A percentile compares a stretch with the other conserved stretches of the same genome.
Conservation (phyloP, 2,329 filamentous ascomycete species). For the Trichoderma oligosporum region DNA sequence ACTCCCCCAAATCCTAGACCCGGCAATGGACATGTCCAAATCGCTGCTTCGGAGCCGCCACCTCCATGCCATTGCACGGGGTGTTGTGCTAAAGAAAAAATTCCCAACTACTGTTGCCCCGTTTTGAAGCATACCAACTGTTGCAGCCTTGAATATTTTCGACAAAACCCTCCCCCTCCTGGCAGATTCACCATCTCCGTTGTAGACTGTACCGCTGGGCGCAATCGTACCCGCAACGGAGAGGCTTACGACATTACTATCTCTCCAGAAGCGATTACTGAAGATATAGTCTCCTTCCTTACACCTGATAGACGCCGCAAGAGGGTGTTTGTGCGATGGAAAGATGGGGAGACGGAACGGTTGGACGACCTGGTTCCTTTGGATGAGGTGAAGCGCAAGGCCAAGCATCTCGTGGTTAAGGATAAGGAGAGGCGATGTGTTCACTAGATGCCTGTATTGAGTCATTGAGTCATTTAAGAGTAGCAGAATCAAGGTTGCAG, state of each 20-base stretch:
- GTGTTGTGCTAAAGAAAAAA: neutral
- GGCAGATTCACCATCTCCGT: slow-evolving; percentile 22
- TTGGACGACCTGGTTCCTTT: slow-evolving; percentile 25
- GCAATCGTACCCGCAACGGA: slow-evolving; percentile 22
- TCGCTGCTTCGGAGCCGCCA: neutral
- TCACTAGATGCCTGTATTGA: slow-evolving; percentile 21
- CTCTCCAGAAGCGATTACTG: slow-evolving; percentile 17
- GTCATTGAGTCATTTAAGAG: no score
- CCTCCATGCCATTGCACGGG: neutral
- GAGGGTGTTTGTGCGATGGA: slow-evolving; percentile 31
- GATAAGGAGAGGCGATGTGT: slow-evolving; percentile 25
- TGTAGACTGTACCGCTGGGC: slow-evolving; percentile 23
- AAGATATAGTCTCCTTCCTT: slow-evolving; percentile 25
- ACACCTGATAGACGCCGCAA: slow-evolving; percentile 24
- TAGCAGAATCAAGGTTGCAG: no score
- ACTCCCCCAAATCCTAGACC: neutral
- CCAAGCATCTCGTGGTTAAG: slow-evolving; percentile 26
- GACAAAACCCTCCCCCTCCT: neutral
- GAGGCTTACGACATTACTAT: slow-evolving; percentile 25
- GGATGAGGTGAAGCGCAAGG: slow-evolving; percentile 24
- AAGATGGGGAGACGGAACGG: slow-evolving; percentile 25
- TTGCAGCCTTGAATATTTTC: neutral
- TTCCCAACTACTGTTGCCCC: neutral
- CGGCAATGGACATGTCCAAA: neutral
- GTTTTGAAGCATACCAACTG: neutral